A percentile compares a stretch with the other conserved stretches of the same genome.
Evolutionary conservation across 2,329 filamentous ascomycete species (phyloP).

Genomic region (Penicillium sp.): DNA sequence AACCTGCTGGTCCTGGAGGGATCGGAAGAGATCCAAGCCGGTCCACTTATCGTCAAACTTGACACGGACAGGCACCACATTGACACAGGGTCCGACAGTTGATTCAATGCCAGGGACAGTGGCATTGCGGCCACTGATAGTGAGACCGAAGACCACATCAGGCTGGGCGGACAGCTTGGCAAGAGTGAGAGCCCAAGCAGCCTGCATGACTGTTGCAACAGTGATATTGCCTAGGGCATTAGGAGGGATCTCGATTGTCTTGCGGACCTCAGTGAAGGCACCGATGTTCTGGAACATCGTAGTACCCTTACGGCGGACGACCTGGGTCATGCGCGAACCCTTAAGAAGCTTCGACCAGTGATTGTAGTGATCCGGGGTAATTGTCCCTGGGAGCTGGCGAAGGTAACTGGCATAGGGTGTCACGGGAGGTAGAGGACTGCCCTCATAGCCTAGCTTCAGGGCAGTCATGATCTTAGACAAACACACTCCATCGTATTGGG

Average conservation of each 20-base stretch:
- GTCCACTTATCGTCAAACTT: slow-evolving; percentile 53
- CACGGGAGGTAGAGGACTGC: slow-evolving; percentile 38
- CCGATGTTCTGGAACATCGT: slow-evolving; percentile 38
- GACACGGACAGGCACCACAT: slow-evolving; percentile 64
- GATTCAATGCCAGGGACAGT: slow-evolving; percentile 55
- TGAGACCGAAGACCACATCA: slow-evolving; percentile 65
- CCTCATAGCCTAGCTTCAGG: slow-evolving; percentile 55
- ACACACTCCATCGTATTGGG: slow-evolving; percentile 68
- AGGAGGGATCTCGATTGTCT: slow-evolving; percentile 37
- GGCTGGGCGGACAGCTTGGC: slow-evolving; percentile 52
- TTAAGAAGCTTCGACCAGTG: slow-evolving; percentile 62
- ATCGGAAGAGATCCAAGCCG: slow-evolving; percentile 52
- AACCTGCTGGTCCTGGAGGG: slow-evolving; percentile 58
- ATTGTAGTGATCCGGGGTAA: slow-evolving; percentile 49
- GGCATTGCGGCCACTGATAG: slow-evolving; percentile 63
- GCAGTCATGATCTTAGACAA: slow-evolving; percentile 61
- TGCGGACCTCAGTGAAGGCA: slow-evolving; percentile 36
- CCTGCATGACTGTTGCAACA: slow-evolving; percentile 63
- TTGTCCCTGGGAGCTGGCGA: slow-evolving; percentile 37
- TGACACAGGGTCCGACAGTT: slow-evolving; percentile 65
- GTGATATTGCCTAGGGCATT: slow-evolving; percentile 58
- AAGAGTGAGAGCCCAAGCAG: slow-evolving; percentile 64
- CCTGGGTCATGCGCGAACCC: slow-evolving; percentile 52
- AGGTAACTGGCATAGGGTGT: slow-evolving; percentile 50
- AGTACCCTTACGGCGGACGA: slow-evolving; percentile 33